Conservation (phyloP, 108 stramenopile species). For the Mediolabrus comicus region DNA sequence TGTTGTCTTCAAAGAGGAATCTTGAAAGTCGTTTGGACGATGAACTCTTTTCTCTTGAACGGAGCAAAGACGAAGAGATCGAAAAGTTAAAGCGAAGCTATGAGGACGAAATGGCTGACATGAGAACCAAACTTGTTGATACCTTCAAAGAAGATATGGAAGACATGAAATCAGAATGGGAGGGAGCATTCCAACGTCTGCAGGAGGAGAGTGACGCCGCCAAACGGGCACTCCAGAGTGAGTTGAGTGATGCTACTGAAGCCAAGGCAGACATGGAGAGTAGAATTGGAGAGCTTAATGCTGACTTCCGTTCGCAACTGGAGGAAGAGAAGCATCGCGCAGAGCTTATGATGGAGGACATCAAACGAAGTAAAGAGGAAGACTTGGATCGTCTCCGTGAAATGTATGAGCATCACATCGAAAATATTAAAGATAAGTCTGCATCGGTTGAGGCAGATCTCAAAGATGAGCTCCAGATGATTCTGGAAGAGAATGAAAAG, state of each 20-base stretch:
- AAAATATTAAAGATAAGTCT: slow-evolving; percentile 3
- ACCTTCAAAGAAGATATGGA: slow-evolving; percentile 40
- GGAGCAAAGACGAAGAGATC: slow-evolving; percentile 3
- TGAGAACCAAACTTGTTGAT: slow-evolving; percentile 20
- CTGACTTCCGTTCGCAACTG: slow-evolving; percentile 13
- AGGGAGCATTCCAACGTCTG: slow-evolving; percentile 11
- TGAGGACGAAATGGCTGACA: slow-evolving; percentile 10
- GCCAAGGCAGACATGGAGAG: slow-evolving; percentile 29
- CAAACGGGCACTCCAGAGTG: slow-evolving; percentile 14
- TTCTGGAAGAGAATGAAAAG: slow-evolving; percentile 46
- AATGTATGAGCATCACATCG: slow-evolving; percentile 40
- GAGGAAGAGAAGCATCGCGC: slow-evolving; percentile 28
- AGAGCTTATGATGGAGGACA: slow-evolving; percentile 15
- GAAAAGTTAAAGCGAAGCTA: slow-evolving; percentile 2
- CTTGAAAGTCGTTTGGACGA: background rate
- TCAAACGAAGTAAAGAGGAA: slow-evolving; percentile 32
- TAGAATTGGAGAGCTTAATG: slow-evolving; percentile 6
- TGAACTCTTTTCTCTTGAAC: background rate
- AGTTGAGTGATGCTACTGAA: slow-evolving; percentile 6
- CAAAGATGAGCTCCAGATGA: slow-evolving; percentile 26
- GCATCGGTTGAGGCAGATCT: slow-evolving; percentile 2
- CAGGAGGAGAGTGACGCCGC: slow-evolving; percentile 30
- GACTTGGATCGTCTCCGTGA: slow-evolving; percentile 28
- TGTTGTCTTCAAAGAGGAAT: background rate
- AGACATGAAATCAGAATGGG: slow-evolving; percentile 43